Evolutionary conservation across 139 green algal species (phyloP), one percentile per base, ranked within the genome.

Genomic region (Nannochloris sp.): DNA sequence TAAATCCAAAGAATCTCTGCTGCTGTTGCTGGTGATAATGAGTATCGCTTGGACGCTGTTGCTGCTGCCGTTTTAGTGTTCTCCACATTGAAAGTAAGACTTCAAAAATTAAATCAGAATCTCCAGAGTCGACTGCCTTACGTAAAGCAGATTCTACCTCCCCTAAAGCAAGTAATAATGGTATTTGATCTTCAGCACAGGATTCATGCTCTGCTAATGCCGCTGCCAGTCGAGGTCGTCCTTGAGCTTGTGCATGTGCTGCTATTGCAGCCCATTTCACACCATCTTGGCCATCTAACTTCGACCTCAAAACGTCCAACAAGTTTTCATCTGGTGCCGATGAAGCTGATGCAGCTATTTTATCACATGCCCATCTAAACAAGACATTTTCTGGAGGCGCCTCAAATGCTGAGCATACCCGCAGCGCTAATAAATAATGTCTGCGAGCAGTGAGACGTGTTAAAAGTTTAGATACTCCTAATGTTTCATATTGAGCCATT

Each of bases 301-400:
- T 91, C 8, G 59, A 73, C 31, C 72, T 60, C 25, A 96, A 56
- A 45, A 62, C 33, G 4, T 85, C 77, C 35, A 78, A 79, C 19
- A 96, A 65, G 37, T 77, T 55, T 0, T 61, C 61, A 60, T 96
- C 88, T 2, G 77, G 45, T 19, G 79, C 51, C 4, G 19, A 45
- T 46, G 44, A 9, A 6, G 60, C 64, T 19, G 58, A 67, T 0
- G 80, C 67, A 15, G 32, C 74, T 65, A 96, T 89, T 51, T 92
- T 92, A 63, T 84, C 75, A 32, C 80, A 86, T 2, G 89, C 90
- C 90, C 90, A 96, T 61, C 89, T 81, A 6, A 76, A n/a, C 47
- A 36, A 12, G 24, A 86, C 80, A 29, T 64, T 57, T 51, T 72
- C 53, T 25, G 64, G 4, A 24, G 45, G 47, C 12, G 87, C n/a